Base-by-base conservation (phyloP, 495 filamentous ascomycete species). In the Pyrenula aspistea region DNA sequence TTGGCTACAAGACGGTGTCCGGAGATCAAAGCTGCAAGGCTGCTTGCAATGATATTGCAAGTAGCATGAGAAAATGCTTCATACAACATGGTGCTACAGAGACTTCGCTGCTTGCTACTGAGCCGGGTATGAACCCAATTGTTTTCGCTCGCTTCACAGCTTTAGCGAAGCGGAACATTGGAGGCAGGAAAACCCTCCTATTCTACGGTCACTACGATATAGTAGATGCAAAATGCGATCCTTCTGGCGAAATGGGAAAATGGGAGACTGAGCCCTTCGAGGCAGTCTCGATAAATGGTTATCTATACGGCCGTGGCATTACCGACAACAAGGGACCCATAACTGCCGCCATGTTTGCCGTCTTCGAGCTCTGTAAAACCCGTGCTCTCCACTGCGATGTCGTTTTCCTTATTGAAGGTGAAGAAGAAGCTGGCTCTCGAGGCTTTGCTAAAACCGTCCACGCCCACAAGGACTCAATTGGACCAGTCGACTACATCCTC, bases 191-290 rank as follows among this genome's bases (percentile, higher is more conserved):
- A 71, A 91, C 87, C 0, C 86, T 96, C 31, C 74, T 98, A 12
- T 98, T 98, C 68, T 98, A 98, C 67, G 94, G 94, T 2, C 93
- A 98, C 62, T 98, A 98, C 70, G 93, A 98, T 58, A 89, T 98
- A n/a, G 91, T 98, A n/a, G 80, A 88, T 20, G 93, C 94, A 0
- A 88, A 94, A 56, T 83, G 85, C 25, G 84, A 86, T 55, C 78
- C 79, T 49, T 64, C 72, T 25, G 50, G 19, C 8, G 22, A 52
- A 21, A 42, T 8, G 4, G 77, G 75, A 25, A 88, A 87, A 59
- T 97, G 93, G 93, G 82, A 81, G 54, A 80, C 82, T 8, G 87
- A 95, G 59, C 94, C 93, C 0, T 97, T 95, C 65, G 79, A 86
- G 51, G 75, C 97, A 56, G 82, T 81, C 22, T 92, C 92, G 1